These are phyloP conservation scores for Aspergillus vadensis DNA, from an alignment of 2,329 filamentous ascomycete genomes.

Conservation along the genomic window DNA sequence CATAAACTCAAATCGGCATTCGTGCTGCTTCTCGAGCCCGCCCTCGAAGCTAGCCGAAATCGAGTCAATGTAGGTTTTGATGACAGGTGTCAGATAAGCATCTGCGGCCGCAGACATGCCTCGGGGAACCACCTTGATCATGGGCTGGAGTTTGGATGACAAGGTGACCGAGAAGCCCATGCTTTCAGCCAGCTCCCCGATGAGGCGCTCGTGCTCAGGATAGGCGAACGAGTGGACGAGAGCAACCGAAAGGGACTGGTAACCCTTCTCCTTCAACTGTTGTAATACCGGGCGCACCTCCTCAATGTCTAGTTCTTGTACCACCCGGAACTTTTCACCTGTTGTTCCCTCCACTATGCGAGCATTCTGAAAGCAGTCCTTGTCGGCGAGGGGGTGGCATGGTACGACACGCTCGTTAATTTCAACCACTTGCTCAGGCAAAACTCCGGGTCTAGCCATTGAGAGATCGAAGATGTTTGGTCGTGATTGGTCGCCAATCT, in stretches of 20 bases:
- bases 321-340: slow-evolving; percentile 68
- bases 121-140: slow-evolving; percentile 81
- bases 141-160: slow-evolving; percentile 77
- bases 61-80: slow-evolving; percentile 69
- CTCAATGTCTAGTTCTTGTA: slow-evolving; percentile 61
- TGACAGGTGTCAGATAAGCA: slow-evolving; percentile 77
- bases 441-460: slow-evolving; percentile 79
- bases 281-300: slow-evolving; percentile 62
- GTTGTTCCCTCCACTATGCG: slow-evolving; percentile 58
- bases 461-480: slow-evolving; percentile 89
- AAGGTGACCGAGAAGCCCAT: slow-evolving; percentile 81
- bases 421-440: slow-evolving; percentile 82
- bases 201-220: slow-evolving; percentile 75
- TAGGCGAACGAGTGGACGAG: slow-evolving; percentile 90
- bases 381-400: slow-evolving; percentile 63
- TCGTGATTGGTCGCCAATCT: slow-evolving; percentile 86
- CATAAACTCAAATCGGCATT: slow-evolving; percentile 91
- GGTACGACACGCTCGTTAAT: slow-evolving; percentile 85
- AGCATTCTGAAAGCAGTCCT: slow-evolving; percentile 71
- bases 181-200: slow-evolving; percentile 75
- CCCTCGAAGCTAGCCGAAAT: slow-evolving; percentile 68
- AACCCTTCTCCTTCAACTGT: slow-evolving; percentile 67
- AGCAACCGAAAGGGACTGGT: slow-evolving; percentile 80
- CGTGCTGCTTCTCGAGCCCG: slow-evolving; percentile 73
- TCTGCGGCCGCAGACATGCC: slow-evolving; percentile 77